These are phyloP conservation scores for Rhodofomes roseus DNA, from an alignment of 1,284 basidiomycete genomes.

Conservation along the genomic window DNA sequence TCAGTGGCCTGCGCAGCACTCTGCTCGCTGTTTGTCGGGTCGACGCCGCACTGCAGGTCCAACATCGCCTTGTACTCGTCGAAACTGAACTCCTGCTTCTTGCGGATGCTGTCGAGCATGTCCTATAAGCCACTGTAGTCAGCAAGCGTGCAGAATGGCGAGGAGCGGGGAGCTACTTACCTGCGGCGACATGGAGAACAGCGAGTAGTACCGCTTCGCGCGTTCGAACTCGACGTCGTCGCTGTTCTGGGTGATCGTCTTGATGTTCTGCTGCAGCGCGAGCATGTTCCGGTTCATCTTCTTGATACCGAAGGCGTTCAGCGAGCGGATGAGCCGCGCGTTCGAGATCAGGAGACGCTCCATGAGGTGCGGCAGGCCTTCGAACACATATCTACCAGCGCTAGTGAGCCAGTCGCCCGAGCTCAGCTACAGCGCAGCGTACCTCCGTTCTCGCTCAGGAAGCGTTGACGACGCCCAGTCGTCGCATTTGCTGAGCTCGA, in stretches of 20 bases:
- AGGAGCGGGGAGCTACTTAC: too few relatives aligned
- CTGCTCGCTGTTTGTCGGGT: slow-evolving; percentile 49
- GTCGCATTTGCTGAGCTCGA: slow-evolving; percentile 76
- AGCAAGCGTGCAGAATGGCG: too few relatives aligned
- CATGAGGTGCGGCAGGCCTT: slow-evolving; percentile 84
- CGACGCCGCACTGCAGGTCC: slow-evolving; percentile 81
- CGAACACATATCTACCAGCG: slow-evolving; percentile 72
- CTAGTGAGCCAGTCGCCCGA: neutral
- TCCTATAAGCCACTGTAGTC: slow-evolving; percentile 38
- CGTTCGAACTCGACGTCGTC: slow-evolving; percentile 70
- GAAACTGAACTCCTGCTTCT: slow-evolving; percentile 69
- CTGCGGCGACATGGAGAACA: slow-evolving; percentile 73
- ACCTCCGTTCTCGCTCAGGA: slow-evolving; percentile 66
- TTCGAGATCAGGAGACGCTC: slow-evolving; percentile 80
- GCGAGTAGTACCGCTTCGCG: slow-evolving; percentile 77
- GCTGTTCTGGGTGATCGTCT: slow-evolving; percentile 64
- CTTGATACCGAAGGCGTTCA: slow-evolving; percentile 78
- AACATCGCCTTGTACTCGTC: slow-evolving; percentile 92
- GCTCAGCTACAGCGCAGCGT: slow-evolving; percentile 23
- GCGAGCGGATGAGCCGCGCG: slow-evolving; percentile 67
- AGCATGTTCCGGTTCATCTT: slow-evolving; percentile 91
- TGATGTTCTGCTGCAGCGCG: slow-evolving; percentile 90
- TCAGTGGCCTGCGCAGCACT: slow-evolving; percentile 52
- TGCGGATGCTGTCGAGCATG: slow-evolving; percentile 69
- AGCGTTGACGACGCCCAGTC: slow-evolving; percentile 65